Percentiles rank a stretch among this genome's conserved stretches.
Conservation (phyloP, 345 rosid genomes). For the Gossypium rotundifolium region DNA sequence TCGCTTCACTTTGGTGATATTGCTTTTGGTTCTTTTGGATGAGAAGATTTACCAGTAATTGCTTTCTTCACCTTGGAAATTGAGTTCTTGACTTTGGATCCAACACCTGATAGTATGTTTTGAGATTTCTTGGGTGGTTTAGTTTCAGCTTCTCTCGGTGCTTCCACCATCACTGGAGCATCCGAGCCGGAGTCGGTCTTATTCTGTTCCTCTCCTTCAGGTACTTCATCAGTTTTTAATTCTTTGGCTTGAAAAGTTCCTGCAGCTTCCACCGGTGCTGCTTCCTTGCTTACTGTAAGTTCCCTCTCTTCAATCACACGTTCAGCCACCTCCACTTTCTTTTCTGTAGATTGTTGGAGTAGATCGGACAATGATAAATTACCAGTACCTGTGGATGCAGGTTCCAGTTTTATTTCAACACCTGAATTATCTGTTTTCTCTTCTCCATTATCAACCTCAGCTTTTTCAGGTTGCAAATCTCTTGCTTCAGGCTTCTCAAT, state of each 20-base stretch:
- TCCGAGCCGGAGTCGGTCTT: conserved; percentile 50
- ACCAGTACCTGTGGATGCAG: conserved; percentile 25
- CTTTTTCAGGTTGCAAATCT: conserved; percentile 3
- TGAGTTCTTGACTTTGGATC: conserved; percentile 86
- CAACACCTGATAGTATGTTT: conserved; percentile 67
- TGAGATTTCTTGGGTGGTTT: conserved; percentile 72
- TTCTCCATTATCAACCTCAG: neutral
- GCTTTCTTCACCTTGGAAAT: conserved; percentile 90
- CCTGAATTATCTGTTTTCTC: conserved; percentile 10
- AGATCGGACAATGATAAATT: conserved; percentile 38
- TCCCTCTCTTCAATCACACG: conserved; percentile 23
- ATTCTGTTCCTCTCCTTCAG: conserved; percentile 37
- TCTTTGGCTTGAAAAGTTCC: conserved; percentile 25
- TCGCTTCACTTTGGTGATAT: conserved; percentile 35
- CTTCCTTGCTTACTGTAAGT: conserved; percentile 18
- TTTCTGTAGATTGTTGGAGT: conserved; percentile 33
- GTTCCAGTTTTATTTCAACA: conserved; percentile 19
- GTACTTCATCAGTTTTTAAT: conserved; percentile 39
- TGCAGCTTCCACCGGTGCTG: conserved; percentile 16
- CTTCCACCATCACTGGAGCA: conserved; percentile 58
- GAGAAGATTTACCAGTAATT: conserved; percentile 75
- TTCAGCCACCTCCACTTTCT: conserved; percentile 14
- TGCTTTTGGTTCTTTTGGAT: conserved; percentile 36
- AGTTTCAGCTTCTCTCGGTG: conserved; percentile 40
- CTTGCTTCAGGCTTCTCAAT: neutral